Percentiles rank a stretch among this genome's conserved stretches.
Evolutionary conservation across 2,329 filamentous ascomycete species (phyloP).

Genomic region (Epichloe sp.): DNA sequence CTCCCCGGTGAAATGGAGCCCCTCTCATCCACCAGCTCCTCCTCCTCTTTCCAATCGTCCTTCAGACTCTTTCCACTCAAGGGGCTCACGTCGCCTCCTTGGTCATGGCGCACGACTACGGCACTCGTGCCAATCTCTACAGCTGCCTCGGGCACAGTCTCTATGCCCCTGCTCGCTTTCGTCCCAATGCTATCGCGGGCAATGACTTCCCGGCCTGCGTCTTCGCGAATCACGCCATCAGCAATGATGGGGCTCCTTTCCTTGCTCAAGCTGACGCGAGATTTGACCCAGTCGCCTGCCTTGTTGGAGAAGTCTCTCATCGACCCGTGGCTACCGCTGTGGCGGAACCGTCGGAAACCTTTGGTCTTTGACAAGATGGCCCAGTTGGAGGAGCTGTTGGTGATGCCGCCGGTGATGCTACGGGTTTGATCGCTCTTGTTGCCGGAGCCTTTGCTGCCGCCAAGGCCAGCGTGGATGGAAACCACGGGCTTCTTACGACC

Average conservation of each 20-base stretch:
- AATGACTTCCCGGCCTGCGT: neutral
- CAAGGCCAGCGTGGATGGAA: neutral
- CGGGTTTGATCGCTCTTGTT: neutral
- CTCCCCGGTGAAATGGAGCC: neutral
- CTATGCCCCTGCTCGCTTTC: slow-evolving; percentile 1
- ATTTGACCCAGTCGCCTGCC: slow-evolving; percentile 15
- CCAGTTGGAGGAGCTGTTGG: slow-evolving; percentile 1
- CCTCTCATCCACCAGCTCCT: neutral
- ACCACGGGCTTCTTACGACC: slow-evolving; percentile 7
- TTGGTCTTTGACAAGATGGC: slow-evolving; percentile 4
- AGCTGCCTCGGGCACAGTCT: slow-evolving; percentile 3
- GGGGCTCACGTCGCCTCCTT: slow-evolving; percentile 1
- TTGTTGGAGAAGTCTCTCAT: slow-evolving; percentile 14
- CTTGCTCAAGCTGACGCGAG: slow-evolving; percentile 10
- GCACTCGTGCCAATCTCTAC: slow-evolving; percentile 5
- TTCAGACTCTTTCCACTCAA: neutral
- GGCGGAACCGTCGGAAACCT: slow-evolving; percentile 5
- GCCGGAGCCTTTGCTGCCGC: neutral
- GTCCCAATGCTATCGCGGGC: neutral
- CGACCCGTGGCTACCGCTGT: slow-evolving; percentile 6
- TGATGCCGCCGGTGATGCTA: neutral
- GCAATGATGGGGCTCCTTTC: slow-evolving; percentile 5
- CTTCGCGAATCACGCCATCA: neutral
- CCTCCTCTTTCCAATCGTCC: neutral
- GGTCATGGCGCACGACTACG: neutral